phyloP scores from a whole-genome alignment of 371 early-diverging fungal species.

The Entomophthora muscae region DNA sequence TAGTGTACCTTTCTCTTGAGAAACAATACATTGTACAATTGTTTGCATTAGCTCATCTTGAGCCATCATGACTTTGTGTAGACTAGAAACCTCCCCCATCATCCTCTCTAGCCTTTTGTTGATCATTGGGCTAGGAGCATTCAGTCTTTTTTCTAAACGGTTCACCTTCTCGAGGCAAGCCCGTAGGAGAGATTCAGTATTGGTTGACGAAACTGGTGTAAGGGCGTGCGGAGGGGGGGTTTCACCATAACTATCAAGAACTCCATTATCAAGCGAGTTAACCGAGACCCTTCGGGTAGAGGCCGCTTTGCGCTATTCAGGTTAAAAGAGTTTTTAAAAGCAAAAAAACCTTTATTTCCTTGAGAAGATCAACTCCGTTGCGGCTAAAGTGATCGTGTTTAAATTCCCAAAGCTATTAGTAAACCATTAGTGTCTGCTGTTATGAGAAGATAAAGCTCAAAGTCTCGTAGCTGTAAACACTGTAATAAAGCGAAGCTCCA shows the following conservation, averaged over 20 bases:
- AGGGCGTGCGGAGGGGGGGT: background rate
- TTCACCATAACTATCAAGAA: background rate
- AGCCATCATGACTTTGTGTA: slow-evolving; percentile 33
- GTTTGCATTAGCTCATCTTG: slow-evolving; percentile 45
- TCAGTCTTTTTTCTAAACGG: background rate
- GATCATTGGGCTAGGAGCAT: background rate
- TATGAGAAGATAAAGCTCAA: background rate
- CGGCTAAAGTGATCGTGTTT: slow-evolving; percentile 1
- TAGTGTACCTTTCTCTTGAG: slow-evolving; percentile 16
- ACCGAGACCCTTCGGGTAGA: slow-evolving; percentile 3
- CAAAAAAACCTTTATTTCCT: background rate
- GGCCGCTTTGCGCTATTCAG: background rate
- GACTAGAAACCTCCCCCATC: slow-evolving; percentile 29
- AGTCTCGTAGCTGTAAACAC: background rate
- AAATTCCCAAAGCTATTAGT: slow-evolving; percentile 4
- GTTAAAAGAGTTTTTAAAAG: background rate
- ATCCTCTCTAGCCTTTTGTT: slow-evolving; percentile 15
- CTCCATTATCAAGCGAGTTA: background rate
- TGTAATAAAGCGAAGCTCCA: background rate
- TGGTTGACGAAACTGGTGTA: background rate
- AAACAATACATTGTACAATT: slow-evolving; percentile 30
- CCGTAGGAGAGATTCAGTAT: background rate
- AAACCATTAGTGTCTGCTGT: background rate
- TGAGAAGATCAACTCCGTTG: background rate
- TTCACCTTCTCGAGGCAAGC: background rate